Evolutionary conservation across 202 grass and related monocot genomes (phyloP).

Genomic region (Digitaria exilis): DNA sequence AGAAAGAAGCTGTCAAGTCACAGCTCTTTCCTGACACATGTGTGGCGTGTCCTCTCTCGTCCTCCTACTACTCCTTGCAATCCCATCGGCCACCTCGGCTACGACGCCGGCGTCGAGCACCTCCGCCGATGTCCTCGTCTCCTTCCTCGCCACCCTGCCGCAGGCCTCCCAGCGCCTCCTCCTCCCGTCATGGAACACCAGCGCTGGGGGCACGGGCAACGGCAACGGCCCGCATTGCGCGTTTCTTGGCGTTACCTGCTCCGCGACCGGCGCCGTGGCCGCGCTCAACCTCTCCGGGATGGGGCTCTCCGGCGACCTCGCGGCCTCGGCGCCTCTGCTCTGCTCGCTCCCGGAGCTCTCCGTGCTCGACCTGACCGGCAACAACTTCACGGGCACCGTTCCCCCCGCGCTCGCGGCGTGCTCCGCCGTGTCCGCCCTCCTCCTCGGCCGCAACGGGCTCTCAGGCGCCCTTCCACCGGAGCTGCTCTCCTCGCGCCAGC

Average conservation of each 20-base stretch:
- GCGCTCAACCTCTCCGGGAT: constrained; percentile 47
- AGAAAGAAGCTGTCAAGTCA: neutral
- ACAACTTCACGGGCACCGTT: constrained; percentile 47
- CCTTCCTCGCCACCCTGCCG: constrained; percentile 41
- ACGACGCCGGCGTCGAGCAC: neutral
- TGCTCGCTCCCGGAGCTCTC: constrained; percentile 47
- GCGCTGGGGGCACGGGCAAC: neutral
- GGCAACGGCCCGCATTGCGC: constrained; percentile 24
- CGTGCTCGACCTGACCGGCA: constrained; percentile 52
- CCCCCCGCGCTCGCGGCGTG: constrained; percentile 44
- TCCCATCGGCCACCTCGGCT: neutral
- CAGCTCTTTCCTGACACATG: neutral
- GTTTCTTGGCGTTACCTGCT: constrained; percentile 52
- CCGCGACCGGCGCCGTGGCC: constrained; percentile 4
- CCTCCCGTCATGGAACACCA: constrained; percentile 33
- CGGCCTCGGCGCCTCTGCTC: constrained; percentile 22
- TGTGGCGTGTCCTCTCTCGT: neutral
- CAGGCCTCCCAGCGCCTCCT: constrained; percentile 34
- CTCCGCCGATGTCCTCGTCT: neutral
- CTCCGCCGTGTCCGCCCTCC: constrained; percentile 30
- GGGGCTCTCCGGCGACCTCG: constrained; percentile 43
- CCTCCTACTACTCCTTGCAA: neutral
- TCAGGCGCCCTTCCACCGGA: constrained; percentile 38
- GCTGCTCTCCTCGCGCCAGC: constrained; percentile 36
- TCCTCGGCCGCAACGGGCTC: constrained; percentile 47